Evolutionary conservation across 768 basidiomycete species (phyloP).

Genomic region (Leccinellum luteum): DNA sequence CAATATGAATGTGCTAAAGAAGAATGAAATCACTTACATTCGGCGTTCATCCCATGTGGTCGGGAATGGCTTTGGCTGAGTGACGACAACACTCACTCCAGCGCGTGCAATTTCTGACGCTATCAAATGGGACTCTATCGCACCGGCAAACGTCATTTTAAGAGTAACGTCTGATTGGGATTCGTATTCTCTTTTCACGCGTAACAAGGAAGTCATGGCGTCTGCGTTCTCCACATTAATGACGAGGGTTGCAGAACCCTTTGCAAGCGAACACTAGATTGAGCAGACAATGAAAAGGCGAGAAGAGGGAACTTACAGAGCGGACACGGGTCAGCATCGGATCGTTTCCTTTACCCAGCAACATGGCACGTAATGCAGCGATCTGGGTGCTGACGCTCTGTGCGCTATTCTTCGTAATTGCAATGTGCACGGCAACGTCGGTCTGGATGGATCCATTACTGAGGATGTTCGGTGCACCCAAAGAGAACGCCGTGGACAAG

Average conservation of each 20-base stretch:
- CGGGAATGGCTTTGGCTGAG: constrained; percentile 62
- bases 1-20: not conserved
- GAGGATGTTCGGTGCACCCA: constrained; percentile 38
- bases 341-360: constrained; percentile 53
- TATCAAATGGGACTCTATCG: constrained; percentile 60
- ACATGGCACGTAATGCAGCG: constrained; percentile 56
- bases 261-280: not conserved
- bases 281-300: not conserved
- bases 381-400: constrained; percentile 68
- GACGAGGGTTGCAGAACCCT: constrained; percentile 67
- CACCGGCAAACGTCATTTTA: constrained; percentile 62
- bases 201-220: constrained; percentile 66
- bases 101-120: constrained; percentile 67
- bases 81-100: constrained; percentile 69
- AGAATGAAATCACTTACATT: constrained; percentile 41
- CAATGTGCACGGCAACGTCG: constrained; percentile 61
- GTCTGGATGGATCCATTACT: constrained; percentile 37
- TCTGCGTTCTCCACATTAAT: constrained; percentile 68
- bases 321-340: constrained; percentile 16
- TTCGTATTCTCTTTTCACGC: constrained; percentile 68
- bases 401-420: constrained; percentile 39
- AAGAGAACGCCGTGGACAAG: constrained; percentile 59
- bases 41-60: constrained; percentile 60
- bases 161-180: constrained; percentile 53
- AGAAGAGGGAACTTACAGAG: constrained; percentile 3